These are phyloP conservation scores for Parascedosporium putredinis DNA, from an alignment of 2,329 filamentous ascomycete species.

Conservation along the genomic window DNA sequence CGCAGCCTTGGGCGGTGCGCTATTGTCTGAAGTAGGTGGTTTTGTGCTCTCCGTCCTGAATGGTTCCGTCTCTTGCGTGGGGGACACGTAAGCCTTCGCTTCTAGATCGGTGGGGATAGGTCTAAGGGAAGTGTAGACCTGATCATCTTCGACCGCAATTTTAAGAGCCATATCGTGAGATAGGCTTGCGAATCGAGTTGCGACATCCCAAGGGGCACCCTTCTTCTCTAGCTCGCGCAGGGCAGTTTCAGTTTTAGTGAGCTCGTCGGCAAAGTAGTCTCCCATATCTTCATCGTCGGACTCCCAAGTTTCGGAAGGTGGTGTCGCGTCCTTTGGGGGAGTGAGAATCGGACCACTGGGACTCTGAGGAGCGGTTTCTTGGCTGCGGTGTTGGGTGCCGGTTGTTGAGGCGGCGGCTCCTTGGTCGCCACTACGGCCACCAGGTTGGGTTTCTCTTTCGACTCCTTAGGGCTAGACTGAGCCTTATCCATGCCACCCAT, in stretches of 20 bases:
- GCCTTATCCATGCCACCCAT: background rate
- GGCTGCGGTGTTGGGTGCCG: background rate
- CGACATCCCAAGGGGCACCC: constrained; percentile 28
- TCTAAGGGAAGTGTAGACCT: constrained; percentile 16
- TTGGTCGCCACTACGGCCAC: background rate
- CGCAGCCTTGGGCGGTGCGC: background rate
- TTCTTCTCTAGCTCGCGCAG: constrained; percentile 33
- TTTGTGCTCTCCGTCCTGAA: no score
- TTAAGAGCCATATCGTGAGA: constrained; percentile 38
- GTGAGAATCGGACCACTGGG: constrained; percentile 24
- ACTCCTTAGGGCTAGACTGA: background rate
- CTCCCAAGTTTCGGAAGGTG: constrained; percentile 21
- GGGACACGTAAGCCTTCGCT: background rate
- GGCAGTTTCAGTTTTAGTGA: constrained; percentile 38
- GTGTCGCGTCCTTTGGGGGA: constrained; percentile 26
- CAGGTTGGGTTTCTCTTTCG: constrained; percentile 5
- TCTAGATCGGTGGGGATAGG: background rate
- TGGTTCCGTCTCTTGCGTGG: background rate
- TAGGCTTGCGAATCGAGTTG: constrained; percentile 35
- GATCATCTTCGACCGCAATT: constrained; percentile 34
- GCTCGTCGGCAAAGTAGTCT: constrained; percentile 43
- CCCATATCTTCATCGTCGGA: constrained; percentile 50
- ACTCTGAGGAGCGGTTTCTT: constrained; percentile 18
- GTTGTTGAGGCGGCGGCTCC: background rate
- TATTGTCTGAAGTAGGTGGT: background rate